These are phyloP conservation scores for Didymella sp. DNA, from an alignment of 2,329 filamentous ascomycete species.

Conservation along the genomic window DNA sequence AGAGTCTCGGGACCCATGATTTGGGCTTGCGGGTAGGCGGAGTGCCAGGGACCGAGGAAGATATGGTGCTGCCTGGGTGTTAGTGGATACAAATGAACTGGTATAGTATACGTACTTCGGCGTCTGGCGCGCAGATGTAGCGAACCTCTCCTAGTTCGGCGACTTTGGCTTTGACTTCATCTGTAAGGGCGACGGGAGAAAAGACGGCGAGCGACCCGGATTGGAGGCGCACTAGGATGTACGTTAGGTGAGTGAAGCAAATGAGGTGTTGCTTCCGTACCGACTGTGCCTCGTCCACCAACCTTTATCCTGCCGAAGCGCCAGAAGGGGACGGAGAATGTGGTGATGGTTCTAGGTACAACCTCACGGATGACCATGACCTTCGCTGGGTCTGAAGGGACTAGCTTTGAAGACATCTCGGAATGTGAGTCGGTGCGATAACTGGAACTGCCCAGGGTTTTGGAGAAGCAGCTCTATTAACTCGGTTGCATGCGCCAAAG, in stretches of 20 bases:
- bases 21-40: conserved; percentile 77
- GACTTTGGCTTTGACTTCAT: conserved; percentile 70
- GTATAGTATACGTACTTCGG: conserved; percentile 60
- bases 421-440: background rate
- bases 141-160: conserved; percentile 69
- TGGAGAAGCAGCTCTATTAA: background rate
- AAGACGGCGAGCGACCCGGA: conserved; percentile 85
- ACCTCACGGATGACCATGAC: conserved; percentile 91
- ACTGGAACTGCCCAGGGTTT: background rate
- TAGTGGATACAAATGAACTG: background rate
- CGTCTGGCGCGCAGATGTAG: conserved; percentile 87
- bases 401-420: conserved; percentile 49
- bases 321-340: conserved; percentile 81
- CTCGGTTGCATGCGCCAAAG: background rate
- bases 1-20: conserved; percentile 85
- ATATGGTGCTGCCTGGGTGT: conserved; percentile 73
- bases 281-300: conserved; percentile 85
- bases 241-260: conserved; percentile 14
- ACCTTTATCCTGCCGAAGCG: conserved; percentile 82
- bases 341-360: conserved; percentile 74
- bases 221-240: conserved; percentile 71
- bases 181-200: conserved; percentile 86
- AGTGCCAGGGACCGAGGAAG: conserved; percentile 84
- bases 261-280: conserved; percentile 57
- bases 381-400: conserved; percentile 71